Evolutionary conservation across 352 stramenopile genomes (phyloP).

Genomic region (Phytophthora sp.): DNA sequence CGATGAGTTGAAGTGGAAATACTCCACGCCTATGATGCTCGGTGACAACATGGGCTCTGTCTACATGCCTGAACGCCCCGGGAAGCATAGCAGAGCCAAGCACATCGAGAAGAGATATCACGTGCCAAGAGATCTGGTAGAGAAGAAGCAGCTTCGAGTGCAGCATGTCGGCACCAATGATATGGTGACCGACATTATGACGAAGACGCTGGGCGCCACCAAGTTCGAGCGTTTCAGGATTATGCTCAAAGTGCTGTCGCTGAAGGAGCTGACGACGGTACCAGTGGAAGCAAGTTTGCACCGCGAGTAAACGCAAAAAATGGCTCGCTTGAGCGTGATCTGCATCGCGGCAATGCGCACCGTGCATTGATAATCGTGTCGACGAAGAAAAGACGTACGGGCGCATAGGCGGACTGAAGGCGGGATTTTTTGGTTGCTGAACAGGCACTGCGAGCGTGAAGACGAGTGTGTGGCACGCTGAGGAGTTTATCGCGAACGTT

Average conservation of each 20-base stretch:
- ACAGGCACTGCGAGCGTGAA: too few species aligned
- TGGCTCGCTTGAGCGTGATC: too few species aligned
- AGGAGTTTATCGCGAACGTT: too few species aligned
- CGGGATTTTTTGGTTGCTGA: too few species aligned
- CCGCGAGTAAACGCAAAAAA: too few species aligned
- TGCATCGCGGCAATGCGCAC: too few species aligned
- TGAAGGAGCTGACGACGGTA: too few species aligned
- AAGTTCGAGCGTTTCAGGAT: not conserved
- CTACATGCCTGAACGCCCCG: slow-evolving; percentile 4
- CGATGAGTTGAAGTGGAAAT: not conserved
- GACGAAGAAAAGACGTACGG: too few species aligned
- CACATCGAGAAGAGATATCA: not conserved
- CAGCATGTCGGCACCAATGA: not conserved
- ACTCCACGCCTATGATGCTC: slow-evolving; percentile 4
- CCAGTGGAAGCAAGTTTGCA: too few species aligned
- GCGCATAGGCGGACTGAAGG: too few species aligned
- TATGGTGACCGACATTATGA: not conserved
- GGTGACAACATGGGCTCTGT: slow-evolving; percentile 14
- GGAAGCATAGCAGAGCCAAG: not conserved
- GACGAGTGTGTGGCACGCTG: too few species aligned
- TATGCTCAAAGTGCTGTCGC: not conserved
- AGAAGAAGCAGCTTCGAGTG: not conserved
- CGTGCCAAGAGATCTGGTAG: not conserved
- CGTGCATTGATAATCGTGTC: too few species aligned
- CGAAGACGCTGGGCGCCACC: not conserved